A percentile compares a stretch with the other conserved stretches of the same genome.
phyloP scores from a whole-genome alignment of 495 filamentous ascomycete species.

The Neurospora sp. region DNA sequence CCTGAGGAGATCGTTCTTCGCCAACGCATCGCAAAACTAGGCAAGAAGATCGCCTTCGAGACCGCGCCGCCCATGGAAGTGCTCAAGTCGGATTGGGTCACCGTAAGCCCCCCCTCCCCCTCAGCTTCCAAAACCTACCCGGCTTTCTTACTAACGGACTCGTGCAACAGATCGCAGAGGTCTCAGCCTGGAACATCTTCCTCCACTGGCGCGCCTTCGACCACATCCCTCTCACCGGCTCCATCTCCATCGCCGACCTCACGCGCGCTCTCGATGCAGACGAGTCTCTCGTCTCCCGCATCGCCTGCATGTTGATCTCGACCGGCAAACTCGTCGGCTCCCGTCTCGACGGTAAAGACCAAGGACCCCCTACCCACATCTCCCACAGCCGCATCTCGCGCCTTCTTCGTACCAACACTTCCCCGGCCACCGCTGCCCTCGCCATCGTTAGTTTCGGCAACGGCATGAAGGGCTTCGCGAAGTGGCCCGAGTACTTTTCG shows the following conservation, averaged over 20 bases:
- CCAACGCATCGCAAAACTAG: slow-evolving; percentile 8
- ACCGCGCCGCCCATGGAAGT: slow-evolving; percentile 8
- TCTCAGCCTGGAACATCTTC: slow-evolving; percentile 18
- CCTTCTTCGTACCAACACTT: slow-evolving; percentile 5
- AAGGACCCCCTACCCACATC: slow-evolving; percentile 4
- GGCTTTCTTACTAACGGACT: too few relatives aligned
- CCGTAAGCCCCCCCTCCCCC: slow-evolving; percentile 3
- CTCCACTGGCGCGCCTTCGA: slow-evolving; percentile 24
- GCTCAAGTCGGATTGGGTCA: slow-evolving; percentile 16
- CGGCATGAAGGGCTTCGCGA: slow-evolving; percentile 14
- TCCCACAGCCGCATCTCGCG: slow-evolving; percentile 15
- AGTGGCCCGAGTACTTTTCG: slow-evolving; percentile 20
- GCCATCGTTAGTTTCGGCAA: slow-evolving; percentile 16
- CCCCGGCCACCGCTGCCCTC: slow-evolving; percentile 4
- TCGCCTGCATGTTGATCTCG: slow-evolving; percentile 12
- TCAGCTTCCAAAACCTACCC: too few relatives aligned
- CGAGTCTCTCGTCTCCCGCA: slow-evolving; percentile 17
- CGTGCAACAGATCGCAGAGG: slow-evolving; percentile 8
- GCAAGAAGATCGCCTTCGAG: slow-evolving; percentile 15
- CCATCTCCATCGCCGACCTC: slow-evolving; percentile 18
- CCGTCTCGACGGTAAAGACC: not conserved
- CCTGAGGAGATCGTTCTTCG: slow-evolving; percentile 2
- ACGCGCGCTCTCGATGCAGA: slow-evolving; percentile 13
- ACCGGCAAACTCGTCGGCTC: slow-evolving; percentile 7
- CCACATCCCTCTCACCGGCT: slow-evolving; percentile 17